Base-by-base conservation (phyloP, 352 stramenopile genomes). In the Globisporangium uncinulatum region DNA sequence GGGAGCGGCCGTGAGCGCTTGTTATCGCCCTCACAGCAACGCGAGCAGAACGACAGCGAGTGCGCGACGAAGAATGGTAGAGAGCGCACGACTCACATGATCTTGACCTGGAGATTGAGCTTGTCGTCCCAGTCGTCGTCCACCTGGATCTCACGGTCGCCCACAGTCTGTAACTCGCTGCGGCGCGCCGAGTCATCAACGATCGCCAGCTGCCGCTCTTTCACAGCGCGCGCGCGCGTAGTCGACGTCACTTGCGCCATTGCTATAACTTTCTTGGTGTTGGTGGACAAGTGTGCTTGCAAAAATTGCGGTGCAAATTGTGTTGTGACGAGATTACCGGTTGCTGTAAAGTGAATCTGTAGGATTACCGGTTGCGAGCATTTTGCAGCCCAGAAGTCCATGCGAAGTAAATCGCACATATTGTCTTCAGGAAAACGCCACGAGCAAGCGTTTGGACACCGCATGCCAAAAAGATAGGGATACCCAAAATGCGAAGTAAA, bases 111-210 rank as follows among this genome's bases (percentile, higher is more conserved):
- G 42, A 91, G 64, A 47, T 91, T 83, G 31, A 89, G 69, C 48
- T 83, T 83, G 42, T 91, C 81, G 57, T 86, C 79, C 81, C 81
- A 91, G 55, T 91, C 78, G 48, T 91, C 81, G 49, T 91, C 81
- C 44, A 89, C 63, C 51, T 89, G 80, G 44, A 91, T 72, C 60
- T 91, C 80, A 9, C 74, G 67, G 36, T 71, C 68, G 9, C 55
- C 69, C 0, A 86, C 42, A 11, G 51, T 57, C 56, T 87, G 74
- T 29, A 90, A 21, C 1, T 85, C 74, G 24, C 24, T 29, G 9
- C 52, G 55, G 9, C 52, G 55, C 2, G 61, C 50, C 0, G 69
- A 57, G 6, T 74, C 69, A 29, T 89, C 73, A 6, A 91, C 63
- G 21, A 91, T 66, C 43, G 76, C 78, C 13, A 91, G 67, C 60